These are phyloP conservation scores for Hypoxylon trugodes DNA, from an alignment of 495 filamentous ascomycete genomes.

Conservation along the genomic window DNA sequence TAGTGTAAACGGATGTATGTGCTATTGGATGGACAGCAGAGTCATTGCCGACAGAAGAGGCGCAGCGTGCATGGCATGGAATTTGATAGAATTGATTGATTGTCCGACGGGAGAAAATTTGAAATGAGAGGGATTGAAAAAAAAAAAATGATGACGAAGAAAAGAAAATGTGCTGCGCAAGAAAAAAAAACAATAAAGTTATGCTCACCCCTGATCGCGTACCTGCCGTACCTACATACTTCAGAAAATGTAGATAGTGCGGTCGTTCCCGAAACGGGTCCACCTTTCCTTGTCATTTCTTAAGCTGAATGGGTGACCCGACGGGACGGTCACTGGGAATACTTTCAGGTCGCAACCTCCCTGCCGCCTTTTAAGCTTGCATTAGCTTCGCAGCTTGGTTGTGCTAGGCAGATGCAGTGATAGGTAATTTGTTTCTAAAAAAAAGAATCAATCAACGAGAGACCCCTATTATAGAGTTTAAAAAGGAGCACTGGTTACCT, in stretches of 20 bases:
- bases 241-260: constrained; percentile 10
- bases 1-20: constrained; percentile 13
- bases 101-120: constrained; percentile 7
- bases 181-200: constrained; percentile 6
- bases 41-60: constrained; percentile 12
- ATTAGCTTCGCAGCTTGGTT: constrained; percentile 50
- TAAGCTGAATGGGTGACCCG: constrained; percentile 31
- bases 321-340: constrained; percentile 37
- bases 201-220: constrained; percentile 3
- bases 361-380: constrained; percentile 55
- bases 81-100: constrained; percentile 22
- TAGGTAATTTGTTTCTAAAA: constrained; percentile 35
- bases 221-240: neutral
- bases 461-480: constrained; percentile 17
- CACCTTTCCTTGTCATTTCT: constrained; percentile 23
- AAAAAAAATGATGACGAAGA: constrained; percentile 3
- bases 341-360: constrained; percentile 40
- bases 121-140: constrained; percentile 19
- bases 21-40: constrained; percentile 17
- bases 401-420: constrained; percentile 32
- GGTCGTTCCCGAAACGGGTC: constrained; percentile 36
- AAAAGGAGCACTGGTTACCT: neutral
- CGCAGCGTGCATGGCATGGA: constrained; percentile 18
- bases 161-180: constrained; percentile 3
- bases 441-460: neutral